Percentiles rank a stretch among this genome's conserved stretches.
These are phyloP conservation scores for Lotus japonicus DNA, from an alignment of 306 rosid species.

Conservation along the genomic window DNA sequence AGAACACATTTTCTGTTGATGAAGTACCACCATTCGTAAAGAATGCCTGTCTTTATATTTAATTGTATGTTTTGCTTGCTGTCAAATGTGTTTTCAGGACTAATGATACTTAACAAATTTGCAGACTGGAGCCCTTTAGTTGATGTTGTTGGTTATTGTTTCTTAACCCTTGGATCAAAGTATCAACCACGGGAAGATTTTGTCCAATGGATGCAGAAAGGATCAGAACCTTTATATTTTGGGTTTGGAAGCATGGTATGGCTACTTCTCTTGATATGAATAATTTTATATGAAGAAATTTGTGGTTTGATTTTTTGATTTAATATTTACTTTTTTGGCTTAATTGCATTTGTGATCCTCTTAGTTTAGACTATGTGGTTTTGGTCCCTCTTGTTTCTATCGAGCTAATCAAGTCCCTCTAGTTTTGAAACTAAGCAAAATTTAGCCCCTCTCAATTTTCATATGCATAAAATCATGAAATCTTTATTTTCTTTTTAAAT, in stretches of 20 bases:
- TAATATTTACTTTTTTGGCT: neutral
- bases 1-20: too few species aligned
- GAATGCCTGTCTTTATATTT: too few species aligned
- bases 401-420: too few species aligned
- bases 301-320: neutral
- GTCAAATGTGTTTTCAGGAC: neutral
- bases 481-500: too few species aligned
- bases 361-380: too few species aligned
- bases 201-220: conserved; percentile 58
- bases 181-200: conserved; percentile 66
- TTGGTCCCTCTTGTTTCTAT: too few species aligned
- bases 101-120: conserved; percentile 19
- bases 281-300: neutral
- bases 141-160: conserved; percentile 86
- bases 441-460: too few species aligned
- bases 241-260: conserved; percentile 97
- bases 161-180: conserved; percentile 65
- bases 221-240: conserved; percentile 64
- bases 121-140: conserved; percentile 87
- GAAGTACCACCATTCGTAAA: too few species aligned
- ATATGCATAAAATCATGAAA: too few species aligned
- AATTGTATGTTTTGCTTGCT: neutral
- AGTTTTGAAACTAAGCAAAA: too few species aligned
- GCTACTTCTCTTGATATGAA: conserved; percentile 8
- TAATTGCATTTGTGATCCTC: too few species aligned